Evolutionary conservation across 2,329 filamentous ascomycete genomes (phyloP), one percentile per base, ranked within the genome.

Genomic region (Aspergillus niger): DNA sequence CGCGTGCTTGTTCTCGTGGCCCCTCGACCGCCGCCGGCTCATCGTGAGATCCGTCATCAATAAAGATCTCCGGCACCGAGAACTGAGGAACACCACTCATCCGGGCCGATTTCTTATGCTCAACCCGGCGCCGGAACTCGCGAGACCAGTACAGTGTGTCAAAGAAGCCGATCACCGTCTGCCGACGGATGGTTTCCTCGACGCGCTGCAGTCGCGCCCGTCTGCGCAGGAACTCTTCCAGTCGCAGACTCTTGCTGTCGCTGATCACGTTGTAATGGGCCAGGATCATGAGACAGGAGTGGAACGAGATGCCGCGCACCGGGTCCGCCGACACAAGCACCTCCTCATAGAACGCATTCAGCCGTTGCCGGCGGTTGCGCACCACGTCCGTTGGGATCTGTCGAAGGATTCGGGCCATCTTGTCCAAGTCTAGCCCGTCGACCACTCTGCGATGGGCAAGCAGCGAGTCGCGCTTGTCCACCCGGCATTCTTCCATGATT

Each of bases 251-350:
- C 82, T 97, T 97, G 80, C 90, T 97, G 77, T 99, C 95, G 67
- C 89, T 97, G 74, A 99, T 99, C 71, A 99, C 92, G 71, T 98
- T 99, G 83, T 99, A 96, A 77, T 99, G 95, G 36, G 96, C 94
- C 59, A 99, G 82, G 62, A 96, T 96, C 90, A 99, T 95, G 55
- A 99, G 83, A 22, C 97, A 89, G 6, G 90, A 89, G 3, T 92
- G 95, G 75, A 99, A 99, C 0, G 91, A 89, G 61, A 99, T 96
- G 51, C 95, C 95, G 63, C 86, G 86, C 70, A 96, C 91, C 1
- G 89, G 90, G 74, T 99, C 93, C 4, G 93, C 92, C 4, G 92
- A 94, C 5, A 97, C 92, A 76, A 98, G 86, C 20, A 98, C 91
- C 79, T 99, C 96, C 76, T 98, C 93, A 71, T 92, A 99, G 76